Evolutionary conservation across 192 early-diverging fungal genomes (phyloP), one percentile per base, ranked within the genome.

Genomic region (Backusella sp.): DNA sequence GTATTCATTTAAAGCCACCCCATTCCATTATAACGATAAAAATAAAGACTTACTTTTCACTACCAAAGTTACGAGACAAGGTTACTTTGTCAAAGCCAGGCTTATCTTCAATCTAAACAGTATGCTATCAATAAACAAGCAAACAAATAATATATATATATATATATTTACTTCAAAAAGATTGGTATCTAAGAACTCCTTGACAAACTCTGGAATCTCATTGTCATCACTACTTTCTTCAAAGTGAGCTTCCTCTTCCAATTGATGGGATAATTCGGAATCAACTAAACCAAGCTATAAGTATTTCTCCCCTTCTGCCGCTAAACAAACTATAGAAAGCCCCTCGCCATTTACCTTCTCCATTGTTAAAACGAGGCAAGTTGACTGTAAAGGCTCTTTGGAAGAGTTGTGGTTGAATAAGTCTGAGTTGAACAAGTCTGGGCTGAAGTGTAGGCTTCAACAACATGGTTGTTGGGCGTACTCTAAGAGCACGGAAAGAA

Each of bases 51-150:
- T 85, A 93, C 91, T 90, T 91, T 83, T 98, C 97, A 82, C 88
- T 92, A 42, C 94, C 95, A 83, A 95, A 96, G 70, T 88, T 91
- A 80, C 94, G 87, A n/a, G 89, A 89, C 76, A 98, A 80, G 21
- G 79, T 73, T 34, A 98, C 93, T 83, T 93, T 90, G 81, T 92
- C 93, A 6, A 86, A 80, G 32, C 94, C 94, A 6, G 84, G 39
- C 73, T 88, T 86, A 80, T 96, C 92, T 75, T 92, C 88, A 82
- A 98, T 88, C 88, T 94, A 42, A 56, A 9, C 21, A 56, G 1
- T 1, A 23, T 56, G 9, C 9, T 56, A 56, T 9, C 21, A 21
- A 56, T 56, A 53, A n/a, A 8, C 53, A 56, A 6, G 2, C 26
- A 56, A 21, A 21, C 5, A 9, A 9, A 23, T 0, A 21, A 26